Base-by-base conservation (phyloP, 2,329 filamentous ascomycete species). In the Aspergillus sp. region DNA sequence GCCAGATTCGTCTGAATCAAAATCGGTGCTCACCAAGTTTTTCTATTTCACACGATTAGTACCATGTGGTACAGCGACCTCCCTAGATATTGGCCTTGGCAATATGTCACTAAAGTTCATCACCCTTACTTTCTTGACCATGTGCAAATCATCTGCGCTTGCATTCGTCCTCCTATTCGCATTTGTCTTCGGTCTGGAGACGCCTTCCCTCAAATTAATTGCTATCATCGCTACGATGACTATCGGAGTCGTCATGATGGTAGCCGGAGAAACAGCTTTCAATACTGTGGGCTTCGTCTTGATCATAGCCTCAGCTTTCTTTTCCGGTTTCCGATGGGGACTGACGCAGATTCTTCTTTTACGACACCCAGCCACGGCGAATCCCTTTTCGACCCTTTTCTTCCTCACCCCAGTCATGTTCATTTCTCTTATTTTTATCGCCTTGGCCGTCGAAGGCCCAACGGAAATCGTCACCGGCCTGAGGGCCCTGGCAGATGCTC, bases 391-490 rank as follows among this genome's bases (percentile, higher is more conserved):
- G 14, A 96, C 90, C 66, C 96, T 99, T 65, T 97, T 98, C 78
- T 97, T 93, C 77, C 86, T 99, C n/a, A 93, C 93, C 0, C 95
- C 95, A 1, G 85, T 97, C 76, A 99, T 99, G 95, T 99, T 99
- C 70, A 45, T 89, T 62, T 89, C 89, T 19, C 82, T 99, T 31
- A 80, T 96, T 52, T 68, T 86, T 57, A 89, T 99, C 62, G 91
- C 95, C 31, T 77, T 97, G 19, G 89, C 91, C 2, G 88, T 96
- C 4, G 95, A 99, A 76, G 93, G 93, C 2, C 85, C 93, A 50
- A 72, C 78, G 5, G 82, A 84, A 8, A 84, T 98, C 6, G 72
- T 83, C 56, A 82, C 84, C 12, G 91, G 91, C 2, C 76, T 96
- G 33, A 75, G 77, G 33, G 75, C 75, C 8, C 82, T 99, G 1